Evolutionary conservation across 371 early-diverging fungal species (phyloP).

Genomic region (Rhizopus sp.): DNA sequence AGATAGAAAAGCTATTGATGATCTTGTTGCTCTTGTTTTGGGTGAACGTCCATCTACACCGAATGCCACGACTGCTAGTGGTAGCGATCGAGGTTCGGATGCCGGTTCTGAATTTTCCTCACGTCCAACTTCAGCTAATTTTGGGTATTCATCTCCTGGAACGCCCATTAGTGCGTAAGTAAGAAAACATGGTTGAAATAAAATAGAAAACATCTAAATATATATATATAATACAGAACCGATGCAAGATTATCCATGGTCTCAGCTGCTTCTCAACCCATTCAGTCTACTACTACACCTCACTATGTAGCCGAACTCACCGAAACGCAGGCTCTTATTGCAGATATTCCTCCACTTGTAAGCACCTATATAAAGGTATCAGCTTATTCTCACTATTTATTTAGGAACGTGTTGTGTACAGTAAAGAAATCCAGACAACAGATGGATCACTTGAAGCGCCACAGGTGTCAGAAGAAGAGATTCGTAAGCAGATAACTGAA

Average conservation of each 20-base stretch:
- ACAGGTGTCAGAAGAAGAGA: constrained; percentile 60
- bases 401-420: constrained; percentile 87
- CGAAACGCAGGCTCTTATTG: constrained; percentile 66
- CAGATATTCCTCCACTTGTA: constrained; percentile 86
- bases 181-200: not conserved
- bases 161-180: constrained; percentile 50
- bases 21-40: constrained; percentile 78
- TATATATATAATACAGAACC: constrained; percentile 5
- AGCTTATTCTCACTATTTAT: not conserved
- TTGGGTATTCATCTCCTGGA: constrained; percentile 45
- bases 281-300: constrained; percentile 23
- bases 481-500: constrained; percentile 59
- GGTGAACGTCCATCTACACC: constrained; percentile 73
- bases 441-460: constrained; percentile 65
- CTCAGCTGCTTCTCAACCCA: constrained; percentile 36
- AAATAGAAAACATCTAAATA: not conserved
- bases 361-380: not conserved
- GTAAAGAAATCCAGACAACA: constrained; percentile 88
- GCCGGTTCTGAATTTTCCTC: constrained; percentile 56
- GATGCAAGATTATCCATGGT: constrained; percentile 30
- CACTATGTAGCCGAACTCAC: constrained; percentile 59
- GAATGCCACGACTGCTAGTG: constrained; percentile 39
- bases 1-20: constrained; percentile 73
- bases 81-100: constrained; percentile 54
- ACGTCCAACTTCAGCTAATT: constrained; percentile 45